Percentiles rank a stretch among this genome's conserved stretches.
These are phyloP conservation scores for Leptodontidium sp. DNA, from an alignment of 2,329 filamentous ascomycete species.

Conservation along the genomic window DNA sequence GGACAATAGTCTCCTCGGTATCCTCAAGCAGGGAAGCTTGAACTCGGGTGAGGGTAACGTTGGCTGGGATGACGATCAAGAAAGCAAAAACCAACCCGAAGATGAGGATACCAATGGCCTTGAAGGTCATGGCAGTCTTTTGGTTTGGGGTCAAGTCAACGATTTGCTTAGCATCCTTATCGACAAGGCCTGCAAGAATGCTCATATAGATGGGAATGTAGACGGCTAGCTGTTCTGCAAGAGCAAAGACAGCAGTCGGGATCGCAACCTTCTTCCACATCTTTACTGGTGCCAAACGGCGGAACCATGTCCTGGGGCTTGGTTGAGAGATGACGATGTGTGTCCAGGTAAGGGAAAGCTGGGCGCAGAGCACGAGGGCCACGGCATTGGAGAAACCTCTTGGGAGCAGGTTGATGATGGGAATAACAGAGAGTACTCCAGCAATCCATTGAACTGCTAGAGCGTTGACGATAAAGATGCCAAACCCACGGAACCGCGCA, in stretches of 20 bases:
- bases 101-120: conserved; percentile 56
- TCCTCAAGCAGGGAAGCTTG: conserved; percentile 87
- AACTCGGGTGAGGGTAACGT: conserved; percentile 80
- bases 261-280: conserved; percentile 73
- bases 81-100: conserved; percentile 61
- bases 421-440: conserved; percentile 53
- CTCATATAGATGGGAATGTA: conserved; percentile 58
- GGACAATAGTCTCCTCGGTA: conserved; percentile 83
- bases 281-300: conserved; percentile 69
- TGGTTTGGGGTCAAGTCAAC: conserved; percentile 47
- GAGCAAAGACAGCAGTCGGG: conserved; percentile 70
- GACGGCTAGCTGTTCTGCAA: conserved; percentile 60
- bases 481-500: conserved; percentile 74
- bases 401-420: conserved; percentile 46
- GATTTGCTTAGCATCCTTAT: conserved; percentile 29
- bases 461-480: conserved; percentile 56
- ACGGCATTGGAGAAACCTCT: conserved; percentile 61
- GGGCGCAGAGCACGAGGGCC: conserved; percentile 68
- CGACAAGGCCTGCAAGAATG: conserved; percentile 49
- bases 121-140: conserved; percentile 51
- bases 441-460: conserved; percentile 46
- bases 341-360: conserved; percentile 80
- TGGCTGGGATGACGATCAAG: conserved; percentile 76
- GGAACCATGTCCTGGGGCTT: conserved; percentile 68
- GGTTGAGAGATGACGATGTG: conserved; percentile 83